A percentile compares a stretch with the other conserved stretches of the same genome.
Evolutionary conservation across 2,329 filamentous ascomycete species (phyloP).

Genomic region (Amauroascus verrucosus): DNA sequence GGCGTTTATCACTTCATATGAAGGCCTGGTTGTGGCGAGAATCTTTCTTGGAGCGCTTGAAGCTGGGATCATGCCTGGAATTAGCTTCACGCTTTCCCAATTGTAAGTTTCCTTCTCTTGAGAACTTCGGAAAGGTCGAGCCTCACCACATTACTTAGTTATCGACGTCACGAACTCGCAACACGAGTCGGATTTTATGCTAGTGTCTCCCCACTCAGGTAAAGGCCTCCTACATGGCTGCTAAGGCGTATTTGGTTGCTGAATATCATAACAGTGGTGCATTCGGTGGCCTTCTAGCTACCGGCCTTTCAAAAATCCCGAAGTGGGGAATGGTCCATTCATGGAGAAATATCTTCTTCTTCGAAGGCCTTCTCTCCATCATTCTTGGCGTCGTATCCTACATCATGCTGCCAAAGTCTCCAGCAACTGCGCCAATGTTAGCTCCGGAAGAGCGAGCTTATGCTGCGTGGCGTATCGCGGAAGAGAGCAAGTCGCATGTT

Average conservation of each 20-base stretch:
- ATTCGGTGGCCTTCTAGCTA: conserved; percentile 53
- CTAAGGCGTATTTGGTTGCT: background rate
- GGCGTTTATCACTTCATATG: conserved; percentile 6
- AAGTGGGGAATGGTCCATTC: conserved; percentile 9
- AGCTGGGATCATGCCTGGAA: conserved; percentile 8
- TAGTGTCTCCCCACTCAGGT: conserved; percentile 5
- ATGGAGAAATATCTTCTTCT: conserved; percentile 12
- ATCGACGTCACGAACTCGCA: conserved; percentile 10
- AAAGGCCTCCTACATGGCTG: background rate
- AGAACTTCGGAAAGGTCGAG: no score
- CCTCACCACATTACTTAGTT: background rate
- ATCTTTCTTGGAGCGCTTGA: conserved; percentile 7
- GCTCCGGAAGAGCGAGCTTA: conserved; percentile 1
- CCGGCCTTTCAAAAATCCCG: conserved; percentile 4
- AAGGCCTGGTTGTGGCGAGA: background rate
- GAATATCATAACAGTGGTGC: conserved; percentile 32
- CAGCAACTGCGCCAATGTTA: conserved; percentile 3
- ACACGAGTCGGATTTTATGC: conserved; percentile 8
- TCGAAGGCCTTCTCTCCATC: conserved; percentile 9
- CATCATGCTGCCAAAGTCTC: conserved; percentile 2
- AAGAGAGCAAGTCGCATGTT: conserved; percentile 3
- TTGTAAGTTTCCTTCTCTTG: background rate
- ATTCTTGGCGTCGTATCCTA: conserved; percentile 5
- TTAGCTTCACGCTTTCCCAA: conserved; percentile 10
- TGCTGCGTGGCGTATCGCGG: conserved; percentile 8